Percentiles rank a stretch among this genome's conserved stretches.
These are phyloP conservation scores for Calonectria pseudoreteaudii DNA, from an alignment of 2,329 filamentous ascomycete species.

Conservation along the genomic window DNA sequence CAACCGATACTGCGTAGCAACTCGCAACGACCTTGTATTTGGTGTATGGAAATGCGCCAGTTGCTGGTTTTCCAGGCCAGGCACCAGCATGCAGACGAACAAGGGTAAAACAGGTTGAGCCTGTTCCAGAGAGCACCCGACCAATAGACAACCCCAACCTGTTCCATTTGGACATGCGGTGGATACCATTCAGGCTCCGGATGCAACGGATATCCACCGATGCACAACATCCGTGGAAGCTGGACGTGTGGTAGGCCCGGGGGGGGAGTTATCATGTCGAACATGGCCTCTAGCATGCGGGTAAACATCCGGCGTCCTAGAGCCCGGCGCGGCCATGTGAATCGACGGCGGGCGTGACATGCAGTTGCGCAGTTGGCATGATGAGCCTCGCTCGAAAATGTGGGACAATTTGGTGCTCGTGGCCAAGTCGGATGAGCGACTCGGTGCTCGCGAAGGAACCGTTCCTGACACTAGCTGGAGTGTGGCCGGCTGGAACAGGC, in stretches of 20 bases:
- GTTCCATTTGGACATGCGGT: not conserved
- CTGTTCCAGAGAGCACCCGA: not conserved
- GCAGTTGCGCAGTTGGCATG: not conserved
- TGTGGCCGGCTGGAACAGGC: not conserved
- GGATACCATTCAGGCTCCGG: not conserved
- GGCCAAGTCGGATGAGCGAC: not conserved
- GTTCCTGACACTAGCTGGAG: not conserved
- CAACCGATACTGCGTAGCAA: not conserved
- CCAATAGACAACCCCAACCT: not conserved
- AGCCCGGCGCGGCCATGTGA: not conserved
- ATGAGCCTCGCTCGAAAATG: not conserved
- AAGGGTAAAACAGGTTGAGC: not conserved
- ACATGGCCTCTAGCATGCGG: not conserved
- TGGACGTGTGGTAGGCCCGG: not conserved
- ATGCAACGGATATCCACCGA: slow-evolving; percentile 6
- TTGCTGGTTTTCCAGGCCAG: not conserved
- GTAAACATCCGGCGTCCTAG: not conserved
- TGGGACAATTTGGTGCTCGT: not conserved
- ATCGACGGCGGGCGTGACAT: not conserved
- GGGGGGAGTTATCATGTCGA: not conserved
- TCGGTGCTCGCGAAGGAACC: not conserved
- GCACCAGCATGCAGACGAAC: too few relatives aligned
- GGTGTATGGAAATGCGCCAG: not conserved
- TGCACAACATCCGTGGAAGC: not conserved
- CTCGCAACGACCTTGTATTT: not conserved